A percentile compares a stretch with the other conserved stretches of the same genome.
Evolutionary conservation across 768 basidiomycete species (phyloP).

Genomic region (Kwoniella sp.): DNA sequence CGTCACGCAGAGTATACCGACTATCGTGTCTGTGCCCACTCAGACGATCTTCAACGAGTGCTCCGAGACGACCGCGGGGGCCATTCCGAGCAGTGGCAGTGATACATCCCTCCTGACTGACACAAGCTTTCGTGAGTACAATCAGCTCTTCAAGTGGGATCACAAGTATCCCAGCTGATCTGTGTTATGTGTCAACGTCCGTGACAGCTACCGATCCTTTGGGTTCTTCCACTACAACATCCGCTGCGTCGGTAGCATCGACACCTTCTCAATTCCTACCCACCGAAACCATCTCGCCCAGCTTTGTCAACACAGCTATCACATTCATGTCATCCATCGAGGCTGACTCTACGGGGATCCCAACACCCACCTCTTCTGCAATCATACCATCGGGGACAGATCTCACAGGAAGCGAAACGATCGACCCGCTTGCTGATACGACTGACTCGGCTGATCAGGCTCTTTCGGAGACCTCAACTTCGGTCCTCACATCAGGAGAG

Average conservation of each 20-base stretch:
- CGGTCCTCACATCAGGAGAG: not conserved
- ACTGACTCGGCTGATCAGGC: not conserved
- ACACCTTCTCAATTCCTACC: not conserved
- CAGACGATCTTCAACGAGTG: not conserved
- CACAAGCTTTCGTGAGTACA: not conserved
- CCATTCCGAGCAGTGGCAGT: not conserved
- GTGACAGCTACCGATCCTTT: not conserved
- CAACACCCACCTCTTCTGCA: not conserved
- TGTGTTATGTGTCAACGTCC: not conserved
- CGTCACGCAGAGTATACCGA: not conserved
- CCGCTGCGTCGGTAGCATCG: not conserved
- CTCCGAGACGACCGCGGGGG: not conserved
- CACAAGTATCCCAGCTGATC: too few species aligned
- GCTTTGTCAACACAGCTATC: not conserved
- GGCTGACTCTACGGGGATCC: not conserved
- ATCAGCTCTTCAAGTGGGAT: too few species aligned
- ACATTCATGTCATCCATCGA: not conserved
- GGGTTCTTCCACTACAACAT: not conserved
- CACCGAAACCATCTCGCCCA: not conserved
- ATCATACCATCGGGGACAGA: not conserved
- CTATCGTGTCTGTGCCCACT: not conserved
- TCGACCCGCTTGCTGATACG: not conserved
- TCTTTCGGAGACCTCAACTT: not conserved
- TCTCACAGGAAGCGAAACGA: too few species aligned
- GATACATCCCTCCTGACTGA: not conserved